Base-by-base conservation (phyloP, 225 moss, liverwort and hornwort genomes). In the Physcomitrellopsis africana region DNA sequence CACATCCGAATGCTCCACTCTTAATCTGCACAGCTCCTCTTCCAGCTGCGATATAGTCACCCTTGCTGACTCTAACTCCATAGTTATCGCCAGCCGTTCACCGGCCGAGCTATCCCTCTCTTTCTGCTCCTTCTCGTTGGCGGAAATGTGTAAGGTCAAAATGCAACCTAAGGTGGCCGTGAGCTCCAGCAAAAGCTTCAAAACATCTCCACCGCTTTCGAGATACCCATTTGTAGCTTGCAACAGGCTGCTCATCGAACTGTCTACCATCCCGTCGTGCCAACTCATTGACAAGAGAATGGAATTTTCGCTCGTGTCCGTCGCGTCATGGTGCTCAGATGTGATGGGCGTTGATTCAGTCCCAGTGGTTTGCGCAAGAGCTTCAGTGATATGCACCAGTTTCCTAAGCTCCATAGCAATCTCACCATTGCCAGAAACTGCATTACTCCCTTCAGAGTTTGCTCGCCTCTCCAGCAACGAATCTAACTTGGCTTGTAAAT, bases 401-500 rank as follows among this genome's bases (percentile, higher is more conserved):
- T 82, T 82, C 57, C 69, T 65, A 15, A 87, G 13, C 12, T 79
- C 76, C 56, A 46, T 10, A 43, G 72, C 66, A 65, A 77, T 52
- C 47, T 74, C 54, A 20, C 48, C 67, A 44, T 80, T 44, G 0
- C 3, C 64, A 11, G 62, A 63, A 15, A 49, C 10, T 49, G 49
- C 49, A 49, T 1, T 49, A 75, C 69, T 68, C 56, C 47, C 54
- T 48, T 51, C 60, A 59, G 19, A 44, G 27, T 48, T 62, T 63
- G 51, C 72, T 60, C 75, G 78, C 15, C 53, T 65, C 46, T 82
- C 80, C 62, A 73, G 45, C 53, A 88, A 58, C 41, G 67, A 56
- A 77, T 82, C 79, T 56, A 88, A 45, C 71, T 51, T 84, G 23
- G 73, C 76, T 74, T 92, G 92, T 29, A 92, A 77, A 43, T 68